Percentiles rank a stretch among this genome's conserved stretches.
These are phyloP conservation scores for Leucocoprinus leucothites DNA, from an alignment of 768 basidiomycete species.

Conservation along the genomic window DNA sequence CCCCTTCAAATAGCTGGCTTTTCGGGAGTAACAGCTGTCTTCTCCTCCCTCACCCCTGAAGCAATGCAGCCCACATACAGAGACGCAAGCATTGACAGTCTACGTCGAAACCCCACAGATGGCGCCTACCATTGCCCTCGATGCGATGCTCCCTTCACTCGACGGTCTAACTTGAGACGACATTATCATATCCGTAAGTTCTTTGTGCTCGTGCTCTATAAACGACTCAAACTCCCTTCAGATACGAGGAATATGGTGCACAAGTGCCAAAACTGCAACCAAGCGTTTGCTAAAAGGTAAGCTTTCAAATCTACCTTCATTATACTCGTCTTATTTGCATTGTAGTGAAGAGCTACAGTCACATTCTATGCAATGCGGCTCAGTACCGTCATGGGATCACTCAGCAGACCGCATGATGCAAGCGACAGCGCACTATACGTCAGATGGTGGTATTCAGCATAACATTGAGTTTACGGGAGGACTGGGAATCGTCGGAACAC, in stretches of 20 bases:
- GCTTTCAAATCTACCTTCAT: background rate
- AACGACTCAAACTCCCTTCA: conserved; percentile 13
- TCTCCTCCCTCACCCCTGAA: background rate
- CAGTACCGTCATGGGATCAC: conserved; percentile 9
- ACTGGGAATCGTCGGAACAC: conserved; percentile 10
- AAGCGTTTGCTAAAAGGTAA: conserved; percentile 21
- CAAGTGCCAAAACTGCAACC: conserved; percentile 25
- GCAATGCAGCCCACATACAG: conserved; percentile 7
- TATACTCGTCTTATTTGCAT: background rate
- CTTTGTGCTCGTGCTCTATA: conserved; percentile 6
- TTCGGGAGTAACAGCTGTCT: conserved; percentile 1
- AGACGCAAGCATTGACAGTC: conserved; percentile 24
- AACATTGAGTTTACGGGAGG: conserved; percentile 10
- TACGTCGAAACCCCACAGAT: conserved; percentile 29
- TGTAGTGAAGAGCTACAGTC: conserved; percentile 13
- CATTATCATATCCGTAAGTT: conserved; percentile 33
- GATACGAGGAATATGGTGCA: conserved; percentile 23
- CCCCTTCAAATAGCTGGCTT: conserved; percentile 12
- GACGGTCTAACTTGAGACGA: conserved; percentile 32
- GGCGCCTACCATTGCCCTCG: conserved; percentile 33
- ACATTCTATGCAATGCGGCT: conserved; percentile 11
- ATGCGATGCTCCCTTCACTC: conserved; percentile 33
- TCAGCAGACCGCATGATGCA: conserved; percentile 10
- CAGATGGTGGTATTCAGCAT: conserved; percentile 6
- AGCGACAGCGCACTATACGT: conserved; percentile 8